These are phyloP conservation scores for Suillus plorans DNA, from an alignment of 768 basidiomycete genomes.

Conservation along the genomic window DNA sequence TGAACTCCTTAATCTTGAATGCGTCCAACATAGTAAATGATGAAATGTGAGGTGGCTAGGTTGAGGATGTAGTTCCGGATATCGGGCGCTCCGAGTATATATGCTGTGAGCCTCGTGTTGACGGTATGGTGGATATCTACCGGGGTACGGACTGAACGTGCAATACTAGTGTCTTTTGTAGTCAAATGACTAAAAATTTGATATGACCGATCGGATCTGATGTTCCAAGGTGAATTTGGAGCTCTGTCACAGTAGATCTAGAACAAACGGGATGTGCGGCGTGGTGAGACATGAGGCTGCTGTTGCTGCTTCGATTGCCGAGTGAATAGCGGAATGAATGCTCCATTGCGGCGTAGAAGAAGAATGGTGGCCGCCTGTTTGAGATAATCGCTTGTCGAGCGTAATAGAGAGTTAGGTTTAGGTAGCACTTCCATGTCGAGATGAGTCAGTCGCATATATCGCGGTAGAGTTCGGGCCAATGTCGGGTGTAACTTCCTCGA, in stretches of 20 bases:
- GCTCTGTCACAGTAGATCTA: neutral
- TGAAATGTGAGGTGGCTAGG: neutral
- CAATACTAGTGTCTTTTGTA: neutral
- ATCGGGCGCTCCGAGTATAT: neutral
- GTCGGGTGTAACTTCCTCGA: conserved; percentile 4
- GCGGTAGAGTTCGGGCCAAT: conserved; percentile 15
- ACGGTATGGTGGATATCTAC: neutral
- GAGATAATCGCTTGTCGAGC: conserved; percentile 4
- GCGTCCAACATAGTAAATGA: conserved; percentile 55
- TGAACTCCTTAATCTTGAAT: conserved; percentile 78
- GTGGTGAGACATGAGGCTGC: neutral
- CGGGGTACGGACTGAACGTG: neutral
- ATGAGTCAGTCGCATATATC: conserved; percentile 11
- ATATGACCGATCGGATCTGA: neutral
- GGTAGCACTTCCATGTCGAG: conserved; percentile 14
- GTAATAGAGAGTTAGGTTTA: neutral
- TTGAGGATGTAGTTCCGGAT: neutral
- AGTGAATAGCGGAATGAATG: neutral
- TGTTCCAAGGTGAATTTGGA: conserved; percentile 2
- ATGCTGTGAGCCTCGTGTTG: conserved; percentile 1
- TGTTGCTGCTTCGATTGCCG: neutral
- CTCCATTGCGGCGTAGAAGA: neutral
- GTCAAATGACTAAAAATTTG: neutral
- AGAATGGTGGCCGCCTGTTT: conserved; percentile 3
- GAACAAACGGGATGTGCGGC: neutral